A percentile compares a stretch with the other conserved stretches of the same genome.
phyloP scores from a whole-genome alignment of 768 basidiomycete species.

The Coprinopsis sp. region DNA sequence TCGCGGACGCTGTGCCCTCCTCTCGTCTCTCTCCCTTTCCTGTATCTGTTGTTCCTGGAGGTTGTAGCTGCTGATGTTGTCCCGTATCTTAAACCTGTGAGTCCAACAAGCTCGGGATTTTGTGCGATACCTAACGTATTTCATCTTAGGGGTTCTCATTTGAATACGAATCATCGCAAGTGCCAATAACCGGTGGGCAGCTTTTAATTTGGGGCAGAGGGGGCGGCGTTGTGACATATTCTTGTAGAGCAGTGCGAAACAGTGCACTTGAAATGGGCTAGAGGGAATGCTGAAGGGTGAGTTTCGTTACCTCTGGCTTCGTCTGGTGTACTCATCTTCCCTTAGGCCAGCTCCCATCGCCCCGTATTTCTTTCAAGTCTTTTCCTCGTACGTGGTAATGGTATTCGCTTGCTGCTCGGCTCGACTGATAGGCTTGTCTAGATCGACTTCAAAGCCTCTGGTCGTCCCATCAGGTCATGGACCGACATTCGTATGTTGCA shows the following conservation, averaged over 20 bases:
- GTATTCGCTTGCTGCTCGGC: neutral
- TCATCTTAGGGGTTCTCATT: no score
- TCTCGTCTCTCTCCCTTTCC: no score
- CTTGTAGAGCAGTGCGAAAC: constrained; percentile 38
- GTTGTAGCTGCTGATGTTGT: no score
- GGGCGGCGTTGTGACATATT: no score
- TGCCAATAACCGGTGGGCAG: no score
- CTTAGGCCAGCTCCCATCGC: constrained; percentile 40
- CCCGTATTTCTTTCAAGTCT: constrained; percentile 48
- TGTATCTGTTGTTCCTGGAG: no score
- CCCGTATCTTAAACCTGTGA: no score
- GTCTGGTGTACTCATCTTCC: neutral
- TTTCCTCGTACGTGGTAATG: constrained; percentile 35
- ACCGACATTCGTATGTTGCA: constrained; percentile 26
- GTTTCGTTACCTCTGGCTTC: neutral
- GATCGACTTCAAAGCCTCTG: constrained; percentile 40
- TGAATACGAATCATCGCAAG: no score
- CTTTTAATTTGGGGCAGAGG: no score
- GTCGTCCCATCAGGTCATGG: constrained; percentile 35
- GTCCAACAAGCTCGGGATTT: no score
- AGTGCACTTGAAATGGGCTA: constrained; percentile 33
- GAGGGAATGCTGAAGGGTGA: constrained; percentile 26
- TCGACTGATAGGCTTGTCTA: constrained; percentile 12
- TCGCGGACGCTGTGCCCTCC: no score
- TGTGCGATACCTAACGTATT: no score